phyloP scores from a whole-genome alignment of 2,329 filamentous ascomycete genomes.

The Drechslerella coelobrocha region DNA sequence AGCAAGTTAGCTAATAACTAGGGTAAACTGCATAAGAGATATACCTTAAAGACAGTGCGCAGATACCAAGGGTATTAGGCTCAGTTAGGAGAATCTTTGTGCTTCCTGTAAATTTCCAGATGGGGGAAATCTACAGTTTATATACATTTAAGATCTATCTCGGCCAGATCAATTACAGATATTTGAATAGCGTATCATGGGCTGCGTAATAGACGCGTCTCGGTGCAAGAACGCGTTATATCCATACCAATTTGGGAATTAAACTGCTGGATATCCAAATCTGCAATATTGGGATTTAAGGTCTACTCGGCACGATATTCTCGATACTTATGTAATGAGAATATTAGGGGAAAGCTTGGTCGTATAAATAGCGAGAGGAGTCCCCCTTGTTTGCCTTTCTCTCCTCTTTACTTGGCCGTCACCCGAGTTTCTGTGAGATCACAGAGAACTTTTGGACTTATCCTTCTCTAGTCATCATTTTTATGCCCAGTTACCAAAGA shows the following conservation, averaged over 20 bases:
- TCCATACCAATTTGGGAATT: neutral
- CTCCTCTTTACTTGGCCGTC: neutral
- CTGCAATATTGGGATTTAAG: neutral
- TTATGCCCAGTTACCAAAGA: too few relatives aligned
- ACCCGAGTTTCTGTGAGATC: too few relatives aligned
- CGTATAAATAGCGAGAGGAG: neutral
- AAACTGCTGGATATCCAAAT: too few relatives aligned
- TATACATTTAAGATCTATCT: neutral
- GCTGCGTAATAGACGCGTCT: neutral
- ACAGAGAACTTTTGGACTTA: too few relatives aligned
- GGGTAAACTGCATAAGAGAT: too few relatives aligned
- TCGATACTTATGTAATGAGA: neutral
- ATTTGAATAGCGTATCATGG: neutral
- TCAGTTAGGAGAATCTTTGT: neutral
- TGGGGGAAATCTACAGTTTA: neutral
- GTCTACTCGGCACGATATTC: neutral
- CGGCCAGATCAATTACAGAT: neutral
- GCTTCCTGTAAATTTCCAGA: neutral
- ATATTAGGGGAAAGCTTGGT: neutral
- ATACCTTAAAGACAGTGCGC: neutral
- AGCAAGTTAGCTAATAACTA: too few relatives aligned
- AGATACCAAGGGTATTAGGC: neutral
- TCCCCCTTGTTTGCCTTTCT: neutral
- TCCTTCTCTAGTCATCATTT: too few relatives aligned
- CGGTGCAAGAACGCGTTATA: too few relatives aligned